A percentile compares a stretch with the other conserved stretches of the same genome.
These are phyloP conservation scores for Termitomyces sp. DNA, from an alignment of 768 basidiomycete genomes.

Conservation along the genomic window DNA sequence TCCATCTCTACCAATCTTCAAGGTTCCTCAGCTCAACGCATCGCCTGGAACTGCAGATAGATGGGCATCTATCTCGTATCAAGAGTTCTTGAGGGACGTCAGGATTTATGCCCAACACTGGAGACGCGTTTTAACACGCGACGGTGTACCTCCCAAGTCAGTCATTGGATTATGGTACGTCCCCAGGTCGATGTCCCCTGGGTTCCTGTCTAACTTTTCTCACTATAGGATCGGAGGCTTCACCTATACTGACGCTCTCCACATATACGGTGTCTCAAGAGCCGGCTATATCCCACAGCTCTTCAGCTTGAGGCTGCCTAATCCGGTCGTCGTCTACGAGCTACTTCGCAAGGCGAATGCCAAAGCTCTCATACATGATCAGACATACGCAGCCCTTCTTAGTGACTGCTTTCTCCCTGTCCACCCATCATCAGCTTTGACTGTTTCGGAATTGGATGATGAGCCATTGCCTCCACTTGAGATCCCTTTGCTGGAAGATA, in stretches of 20 bases:
- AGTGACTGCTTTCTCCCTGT: slow-evolving; percentile 35
- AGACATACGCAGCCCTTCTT: slow-evolving; percentile 34
- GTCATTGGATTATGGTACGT: slow-evolving; percentile 61
- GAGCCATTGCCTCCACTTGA: slow-evolving; percentile 35
- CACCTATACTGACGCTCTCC: slow-evolving; percentile 55
- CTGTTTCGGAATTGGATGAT: slow-evolving; percentile 22
- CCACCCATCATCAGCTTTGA: slow-evolving; percentile 25
- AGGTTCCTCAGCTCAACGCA: slow-evolving; percentile 39
- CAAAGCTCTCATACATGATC: slow-evolving; percentile 51
- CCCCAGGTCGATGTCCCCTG: not conserved
- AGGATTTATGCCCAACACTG: slow-evolving; percentile 53
- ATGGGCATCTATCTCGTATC: slow-evolving; percentile 22
- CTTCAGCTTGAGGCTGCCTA: slow-evolving; percentile 56
- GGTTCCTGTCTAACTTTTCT: slow-evolving; percentile 8
- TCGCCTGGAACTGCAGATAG: slow-evolving; percentile 11
- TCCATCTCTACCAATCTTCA: slow-evolving; percentile 44
- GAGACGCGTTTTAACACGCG: slow-evolving; percentile 33
- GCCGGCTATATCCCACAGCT: slow-evolving; percentile 68
- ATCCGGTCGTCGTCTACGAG: slow-evolving; percentile 54
- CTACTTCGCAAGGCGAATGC: slow-evolving; percentile 50
- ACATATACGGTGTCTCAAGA: slow-evolving; percentile 58
- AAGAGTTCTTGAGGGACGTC: slow-evolving; percentile 49
- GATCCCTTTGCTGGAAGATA: slow-evolving; percentile 19
- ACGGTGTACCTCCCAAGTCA: slow-evolving; percentile 38
- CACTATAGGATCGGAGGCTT: slow-evolving; percentile 54